Conservation (phyloP, 306 rosid species). For the Gastrolobium villosum region DNA sequence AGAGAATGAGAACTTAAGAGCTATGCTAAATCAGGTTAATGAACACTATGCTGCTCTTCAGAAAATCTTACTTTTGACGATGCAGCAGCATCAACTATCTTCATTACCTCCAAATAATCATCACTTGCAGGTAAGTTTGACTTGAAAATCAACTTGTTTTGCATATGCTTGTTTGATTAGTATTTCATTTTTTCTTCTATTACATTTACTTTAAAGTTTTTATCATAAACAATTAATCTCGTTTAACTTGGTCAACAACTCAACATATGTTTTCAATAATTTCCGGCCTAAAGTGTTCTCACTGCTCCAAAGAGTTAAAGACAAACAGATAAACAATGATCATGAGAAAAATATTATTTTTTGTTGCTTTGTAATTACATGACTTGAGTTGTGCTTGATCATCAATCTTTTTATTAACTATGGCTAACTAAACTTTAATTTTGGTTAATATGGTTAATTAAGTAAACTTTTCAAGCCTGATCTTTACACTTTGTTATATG, state of each 20-base stretch:
- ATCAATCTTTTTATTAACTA: neutral
- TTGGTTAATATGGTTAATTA: neutral
- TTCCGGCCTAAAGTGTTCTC: neutral
- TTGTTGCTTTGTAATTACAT: constrained; percentile 1
- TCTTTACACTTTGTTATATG: neutral
- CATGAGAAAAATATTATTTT: neutral
- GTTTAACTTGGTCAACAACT: constrained; percentile 40
- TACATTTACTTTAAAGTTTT: neutral
- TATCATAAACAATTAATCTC: neutral
- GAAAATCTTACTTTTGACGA: constrained; percentile 42
- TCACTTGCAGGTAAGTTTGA: constrained; percentile 54
- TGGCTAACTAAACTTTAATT: neutral
- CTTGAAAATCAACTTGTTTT: constrained; percentile 28
- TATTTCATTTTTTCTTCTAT: neutral
- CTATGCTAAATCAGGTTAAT: constrained; percentile 47
- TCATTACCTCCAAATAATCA: constrained; percentile 23
- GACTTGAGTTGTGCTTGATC: neutral
- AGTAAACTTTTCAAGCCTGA: neutral
- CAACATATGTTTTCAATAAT: neutral
- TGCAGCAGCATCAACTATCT: constrained; percentile 44
- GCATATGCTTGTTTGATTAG: neutral
- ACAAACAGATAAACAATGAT: constrained; percentile 15
- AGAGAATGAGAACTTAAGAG: constrained; percentile 53
- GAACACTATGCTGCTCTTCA: constrained; percentile 51
- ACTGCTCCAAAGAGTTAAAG: neutral